phyloP scores from a whole-genome alignment of 495 filamentous ascomycete genomes.

The Aspergillus egyptiacus region DNA sequence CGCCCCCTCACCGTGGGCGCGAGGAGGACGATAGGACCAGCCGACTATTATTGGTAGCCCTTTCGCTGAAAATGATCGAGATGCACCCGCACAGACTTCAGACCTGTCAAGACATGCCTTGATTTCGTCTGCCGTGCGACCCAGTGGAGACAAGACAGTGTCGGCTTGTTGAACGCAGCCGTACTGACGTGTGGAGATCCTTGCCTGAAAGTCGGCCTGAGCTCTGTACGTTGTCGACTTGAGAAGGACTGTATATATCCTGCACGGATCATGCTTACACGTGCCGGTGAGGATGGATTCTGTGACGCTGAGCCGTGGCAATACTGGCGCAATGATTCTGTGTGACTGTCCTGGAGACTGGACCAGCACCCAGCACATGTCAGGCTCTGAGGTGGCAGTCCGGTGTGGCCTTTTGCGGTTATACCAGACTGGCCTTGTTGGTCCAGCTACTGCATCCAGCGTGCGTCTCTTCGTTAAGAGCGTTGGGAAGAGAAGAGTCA shows the following conservation, averaged over 20 bases:
- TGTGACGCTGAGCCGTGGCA: background rate
- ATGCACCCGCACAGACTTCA: constrained; percentile 1
- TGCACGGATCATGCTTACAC: background rate
- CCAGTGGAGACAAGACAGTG: background rate
- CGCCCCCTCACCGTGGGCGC: background rate
- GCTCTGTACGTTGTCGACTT: background rate
- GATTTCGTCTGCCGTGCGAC: constrained; percentile 4
- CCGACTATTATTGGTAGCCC: background rate
- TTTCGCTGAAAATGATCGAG: constrained; percentile 1
- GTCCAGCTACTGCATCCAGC: background rate
- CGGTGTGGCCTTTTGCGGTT: background rate
- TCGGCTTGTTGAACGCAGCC: too few species aligned
- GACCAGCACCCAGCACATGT: background rate
- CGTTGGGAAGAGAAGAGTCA: background rate
- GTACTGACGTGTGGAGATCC: too few species aligned
- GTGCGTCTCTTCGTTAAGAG: too few species aligned
- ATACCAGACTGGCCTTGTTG: background rate
- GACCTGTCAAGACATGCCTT: background rate
- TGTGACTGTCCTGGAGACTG: background rate
- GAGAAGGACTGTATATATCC: background rate
- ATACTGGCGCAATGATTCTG: background rate
- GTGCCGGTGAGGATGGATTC: background rate
- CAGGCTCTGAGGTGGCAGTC: too few species aligned
- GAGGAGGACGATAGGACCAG: background rate
- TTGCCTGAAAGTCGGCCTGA: background rate